A percentile compares a stretch with the other conserved stretches of the same genome.
phyloP scores from a whole-genome alignment of 2,329 filamentous ascomycete genomes.

The Claviceps arundinis region DNA sequence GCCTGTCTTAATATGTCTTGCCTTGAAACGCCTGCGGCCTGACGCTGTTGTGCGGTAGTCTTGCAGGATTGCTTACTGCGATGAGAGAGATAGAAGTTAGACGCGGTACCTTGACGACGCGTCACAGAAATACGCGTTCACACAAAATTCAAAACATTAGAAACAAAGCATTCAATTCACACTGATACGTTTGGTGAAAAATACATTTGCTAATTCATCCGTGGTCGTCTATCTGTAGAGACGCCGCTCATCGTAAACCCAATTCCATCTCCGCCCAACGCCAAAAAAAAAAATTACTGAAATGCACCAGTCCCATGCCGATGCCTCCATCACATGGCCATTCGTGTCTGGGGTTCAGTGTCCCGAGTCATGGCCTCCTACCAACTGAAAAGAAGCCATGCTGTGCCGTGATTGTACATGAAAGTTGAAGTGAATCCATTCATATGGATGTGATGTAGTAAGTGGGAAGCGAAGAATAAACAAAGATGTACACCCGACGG shows the following conservation, averaged over 20 bases:
- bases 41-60: too few species aligned
- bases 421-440: not conserved
- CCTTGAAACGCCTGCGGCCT: too few species aligned
- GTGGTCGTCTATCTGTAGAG: slow-evolving; percentile 17
- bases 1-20: too few species aligned
- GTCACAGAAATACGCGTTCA: not conserved
- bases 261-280: slow-evolving; percentile 3
- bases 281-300: not conserved
- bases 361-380: not conserved
- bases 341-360: not conserved
- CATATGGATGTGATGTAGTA: not conserved
- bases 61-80: too few species aligned
- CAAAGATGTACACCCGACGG: not conserved
- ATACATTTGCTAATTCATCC: slow-evolving; percentile 9
- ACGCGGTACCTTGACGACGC: not conserved
- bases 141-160: not conserved
- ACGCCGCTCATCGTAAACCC: slow-evolving; percentile 15
- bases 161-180: too few species aligned
- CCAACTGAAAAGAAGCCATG: not conserved
- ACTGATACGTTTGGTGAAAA: not conserved
- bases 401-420: slow-evolving; percentile 3
- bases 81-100: too few species aligned
- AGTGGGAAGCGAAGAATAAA: not conserved
- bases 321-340: slow-evolving; percentile 11
- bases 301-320: slow-evolving; percentile 14